A percentile compares a stretch with the other conserved stretches of the same genome.
Evolutionary conservation across 805 yeast genomes (phyloP).

Genomic region (Cyberlindnera mrakii): DNA sequence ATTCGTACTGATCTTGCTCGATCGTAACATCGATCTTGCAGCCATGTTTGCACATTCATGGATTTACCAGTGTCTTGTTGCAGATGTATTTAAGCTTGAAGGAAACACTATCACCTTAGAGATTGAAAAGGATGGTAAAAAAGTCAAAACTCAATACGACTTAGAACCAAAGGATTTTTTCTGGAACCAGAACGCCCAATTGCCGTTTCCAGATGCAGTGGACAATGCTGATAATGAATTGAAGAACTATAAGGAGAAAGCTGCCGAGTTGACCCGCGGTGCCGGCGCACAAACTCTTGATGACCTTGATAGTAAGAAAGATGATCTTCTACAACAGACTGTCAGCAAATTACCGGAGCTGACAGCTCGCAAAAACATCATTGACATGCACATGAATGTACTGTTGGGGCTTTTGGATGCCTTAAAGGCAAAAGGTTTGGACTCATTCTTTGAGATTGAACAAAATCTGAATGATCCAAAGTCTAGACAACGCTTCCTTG

Average conservation of each 20-base stretch:
- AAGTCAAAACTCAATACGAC: constrained; percentile 61
- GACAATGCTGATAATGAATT: constrained; percentile 88
- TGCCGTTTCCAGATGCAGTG: constrained; percentile 98
- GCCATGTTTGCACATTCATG: constrained; percentile 96
- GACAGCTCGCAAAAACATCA: constrained; percentile 77
- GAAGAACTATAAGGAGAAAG: constrained; percentile 76
- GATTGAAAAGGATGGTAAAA: constrained; percentile 31
- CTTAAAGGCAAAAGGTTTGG: constrained; percentile 80
- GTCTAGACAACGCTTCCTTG: constrained; percentile 52
- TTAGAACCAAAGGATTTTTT: constrained; percentile 91
- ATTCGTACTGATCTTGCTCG: constrained; percentile 75
- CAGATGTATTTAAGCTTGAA: constrained; percentile 79
- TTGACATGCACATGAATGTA: constrained; percentile 96
- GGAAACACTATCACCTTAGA: constrained; percentile 74
- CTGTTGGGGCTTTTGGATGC: constrained; percentile 78
- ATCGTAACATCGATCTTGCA: constrained; percentile 83
- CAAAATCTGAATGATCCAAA: constrained; percentile 62
- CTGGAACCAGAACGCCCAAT: constrained; percentile 77
- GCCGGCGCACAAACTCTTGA: constrained; percentile 65
- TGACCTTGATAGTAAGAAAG: constrained; percentile 58
- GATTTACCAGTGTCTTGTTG: constrained; percentile 95
- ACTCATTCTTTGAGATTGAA: constrained; percentile 90
- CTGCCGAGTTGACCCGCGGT: constrained; percentile 74
- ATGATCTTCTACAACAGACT: constrained; percentile 69
- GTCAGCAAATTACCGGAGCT: constrained; percentile 89